Evolutionary conservation across 805 yeast species (phyloP), one percentile per base, ranked within the genome.

Genomic region (Saturnispora saitoi): DNA sequence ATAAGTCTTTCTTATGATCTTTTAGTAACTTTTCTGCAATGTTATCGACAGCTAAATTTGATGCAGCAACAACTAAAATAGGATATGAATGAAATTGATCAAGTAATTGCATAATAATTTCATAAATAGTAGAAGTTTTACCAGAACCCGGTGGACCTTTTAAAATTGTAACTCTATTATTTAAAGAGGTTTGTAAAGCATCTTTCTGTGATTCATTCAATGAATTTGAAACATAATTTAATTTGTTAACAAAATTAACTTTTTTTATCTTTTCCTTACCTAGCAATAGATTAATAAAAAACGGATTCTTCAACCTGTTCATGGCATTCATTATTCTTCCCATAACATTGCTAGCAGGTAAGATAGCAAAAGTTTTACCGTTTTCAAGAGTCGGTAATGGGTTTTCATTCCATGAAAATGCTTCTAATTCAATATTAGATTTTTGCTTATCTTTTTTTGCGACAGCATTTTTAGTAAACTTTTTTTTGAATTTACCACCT

Each of bases 101-200:
- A 39, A 79, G 43, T 42, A 90, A 69, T 62, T 90, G 96, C 49
- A 82, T 75, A 40, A 89, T 81, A 24, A 87, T 70, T 61, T 91
- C 97, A 22, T 88, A 77, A 26, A 91, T 62, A 0, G 97, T 90
- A 47, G 83, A 83, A 0, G 97, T 90, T 60, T 83, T 83, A 22
- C 90, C 90, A 0, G 89, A 81, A 6, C 90, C 90, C 1, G 89
- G 89, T 0, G 90, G 91, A 1, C 91, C 91, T 56, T 83, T 88
- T 8, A 83, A 71, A 8, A 83, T 72, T 0, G 78, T 64, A 8
- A 76, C 43, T 61, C 70, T 60, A 19, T 81, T 77, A 57, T 85
- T 85, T 24, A 89, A 51, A 0, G 95, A 75, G 57, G 85, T 83
- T 31, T 70, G 69, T 4, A 90, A 78, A 0, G 98, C 96, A 3